phyloP scores from a whole-genome alignment of 139 green algal species.

The Chlorella ohadii region DNA sequence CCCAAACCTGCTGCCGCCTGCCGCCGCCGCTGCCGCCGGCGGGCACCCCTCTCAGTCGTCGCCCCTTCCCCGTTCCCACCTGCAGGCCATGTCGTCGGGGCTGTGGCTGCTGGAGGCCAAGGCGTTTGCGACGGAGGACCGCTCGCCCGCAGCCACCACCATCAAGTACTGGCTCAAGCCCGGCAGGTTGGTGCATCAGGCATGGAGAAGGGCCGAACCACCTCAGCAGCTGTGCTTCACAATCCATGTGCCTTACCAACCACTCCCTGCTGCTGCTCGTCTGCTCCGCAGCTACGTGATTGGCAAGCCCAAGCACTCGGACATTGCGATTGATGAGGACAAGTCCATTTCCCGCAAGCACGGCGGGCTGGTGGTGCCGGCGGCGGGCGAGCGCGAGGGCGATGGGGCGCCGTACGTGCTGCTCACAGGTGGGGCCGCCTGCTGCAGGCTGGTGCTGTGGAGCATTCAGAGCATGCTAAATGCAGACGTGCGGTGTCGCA shows the following conservation, averaged over 20 bases:
- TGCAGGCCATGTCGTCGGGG: not conserved
- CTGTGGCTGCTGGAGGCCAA: conserved; percentile 21
- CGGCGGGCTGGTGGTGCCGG: not conserved
- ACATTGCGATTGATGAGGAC: not conserved
- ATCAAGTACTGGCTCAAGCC: conserved; percentile 11
- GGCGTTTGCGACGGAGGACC: not conserved
- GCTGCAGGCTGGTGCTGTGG: too few species aligned
- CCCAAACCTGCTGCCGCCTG: not conserved
- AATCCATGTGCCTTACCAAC: too few species aligned
- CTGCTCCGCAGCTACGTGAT: not conserved
- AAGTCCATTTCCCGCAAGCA: conserved; percentile 20
- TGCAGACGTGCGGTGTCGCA: too few species aligned
- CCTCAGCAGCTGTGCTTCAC: too few species aligned
- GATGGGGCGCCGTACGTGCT: conserved; percentile 13
- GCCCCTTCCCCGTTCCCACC: too few species aligned
- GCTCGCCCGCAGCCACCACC: not conserved
- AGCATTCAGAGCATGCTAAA: too few species aligned
- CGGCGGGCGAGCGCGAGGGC: not conserved
- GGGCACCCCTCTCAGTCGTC: too few species aligned
- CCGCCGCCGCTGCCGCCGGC: not conserved
- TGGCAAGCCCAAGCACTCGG: not conserved
- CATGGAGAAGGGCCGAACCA: too few species aligned
- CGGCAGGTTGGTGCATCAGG: not conserved
- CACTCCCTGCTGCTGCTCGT: too few species aligned
- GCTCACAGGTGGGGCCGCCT: conserved; percentile 5